These are phyloP conservation scores for Phytopythium sindhum DNA, from an alignment of 352 stramenopile genomes.

Conservation along the genomic window DNA sequence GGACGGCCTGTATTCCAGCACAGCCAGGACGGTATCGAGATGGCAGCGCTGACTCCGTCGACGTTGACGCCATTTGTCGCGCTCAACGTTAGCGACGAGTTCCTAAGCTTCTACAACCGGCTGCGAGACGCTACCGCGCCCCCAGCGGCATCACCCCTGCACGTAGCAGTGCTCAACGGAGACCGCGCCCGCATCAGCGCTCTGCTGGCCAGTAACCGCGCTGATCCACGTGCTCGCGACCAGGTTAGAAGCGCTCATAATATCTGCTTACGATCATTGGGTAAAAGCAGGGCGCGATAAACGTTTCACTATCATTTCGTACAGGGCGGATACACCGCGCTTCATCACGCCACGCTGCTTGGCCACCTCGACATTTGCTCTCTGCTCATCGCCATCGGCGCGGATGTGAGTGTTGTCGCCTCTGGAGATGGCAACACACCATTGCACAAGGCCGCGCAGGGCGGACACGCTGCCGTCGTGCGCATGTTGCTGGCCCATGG, in stretches of 20 bases:
- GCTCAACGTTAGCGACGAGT: slow-evolving; percentile 24
- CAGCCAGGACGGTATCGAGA: not conserved
- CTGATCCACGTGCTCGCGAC: slow-evolving; percentile 12
- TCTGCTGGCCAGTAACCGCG: slow-evolving; percentile 14
- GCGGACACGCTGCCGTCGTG: slow-evolving; percentile 16
- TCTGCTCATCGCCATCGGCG: slow-evolving; percentile 20
- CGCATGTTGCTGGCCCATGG: slow-evolving; percentile 23
- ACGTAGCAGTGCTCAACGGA: slow-evolving; percentile 28
- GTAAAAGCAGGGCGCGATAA: not conserved
- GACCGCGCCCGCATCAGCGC: slow-evolving; percentile 11
- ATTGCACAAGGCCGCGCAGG: slow-evolving; percentile 41
- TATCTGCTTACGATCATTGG: not conserved
- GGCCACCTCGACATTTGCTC: slow-evolving; percentile 23
- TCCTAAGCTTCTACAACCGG: slow-evolving; percentile 28
- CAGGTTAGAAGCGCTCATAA: slow-evolving; percentile 15
- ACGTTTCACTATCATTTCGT: not conserved
- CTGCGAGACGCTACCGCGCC: slow-evolving; percentile 15
- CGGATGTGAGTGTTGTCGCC: slow-evolving; percentile 15
- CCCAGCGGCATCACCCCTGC: slow-evolving; percentile 23
- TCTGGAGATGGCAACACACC: slow-evolving; percentile 15
- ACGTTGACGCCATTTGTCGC: not conserved
- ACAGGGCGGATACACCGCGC: slow-evolving; percentile 23
- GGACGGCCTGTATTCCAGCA: too few relatives aligned
- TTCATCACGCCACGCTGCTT: slow-evolving; percentile 39
- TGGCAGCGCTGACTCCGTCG: not conserved